Base-by-base conservation (phyloP, 768 basidiomycete species). In the Mycena rosella region DNA sequence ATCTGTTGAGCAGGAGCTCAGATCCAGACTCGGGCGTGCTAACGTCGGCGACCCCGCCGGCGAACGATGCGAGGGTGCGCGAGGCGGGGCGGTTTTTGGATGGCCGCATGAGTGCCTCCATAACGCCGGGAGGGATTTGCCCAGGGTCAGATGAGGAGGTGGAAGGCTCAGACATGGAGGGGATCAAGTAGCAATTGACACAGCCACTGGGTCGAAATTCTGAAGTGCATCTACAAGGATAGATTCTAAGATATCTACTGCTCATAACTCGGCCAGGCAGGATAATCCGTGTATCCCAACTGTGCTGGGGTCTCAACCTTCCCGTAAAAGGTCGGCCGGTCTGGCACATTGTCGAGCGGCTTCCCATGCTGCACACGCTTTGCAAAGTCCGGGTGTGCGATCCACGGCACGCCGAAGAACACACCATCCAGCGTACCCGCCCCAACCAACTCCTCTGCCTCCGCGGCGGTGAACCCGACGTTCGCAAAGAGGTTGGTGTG, bases 331-430 rank as follows among this genome's bases (percentile, higher is more conserved):
- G 6, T 53, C 11, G 27, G n/a, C 6, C 2, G 0, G 8, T 62
- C 40, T 0, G 60, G 51, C 2, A 32, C 80, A 67, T 82, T 82
- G 60, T 82, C 80, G 76, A 42, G 80, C 67, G 40, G 80, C 74
- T 68, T 78, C 78, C 15, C 78, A 78, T 49, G 77, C 67, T 55
- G 51, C 9, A 81, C 69, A 15, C 82, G 78, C 69, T 79, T 79
- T 27, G 74, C 77, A 26, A 84, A 63, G 67, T 84, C 83, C 2
- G 83, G 81, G 64, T 85, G 83, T 4, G 77, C 74, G 42, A 84
- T 78, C 72, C 74, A 83, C 51, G 74, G 68, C 62, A 78, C 68
- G 2, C 83, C 83, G 52, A 84, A 80, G 44, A 76, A 70, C 7
- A 80, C 74, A 1, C 74, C 83, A 67, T 83, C 82, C 17, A 81